Base-by-base conservation (phyloP, 176 grass and related monocot genomes). In the Dendrocalamus sinicus region DNA sequence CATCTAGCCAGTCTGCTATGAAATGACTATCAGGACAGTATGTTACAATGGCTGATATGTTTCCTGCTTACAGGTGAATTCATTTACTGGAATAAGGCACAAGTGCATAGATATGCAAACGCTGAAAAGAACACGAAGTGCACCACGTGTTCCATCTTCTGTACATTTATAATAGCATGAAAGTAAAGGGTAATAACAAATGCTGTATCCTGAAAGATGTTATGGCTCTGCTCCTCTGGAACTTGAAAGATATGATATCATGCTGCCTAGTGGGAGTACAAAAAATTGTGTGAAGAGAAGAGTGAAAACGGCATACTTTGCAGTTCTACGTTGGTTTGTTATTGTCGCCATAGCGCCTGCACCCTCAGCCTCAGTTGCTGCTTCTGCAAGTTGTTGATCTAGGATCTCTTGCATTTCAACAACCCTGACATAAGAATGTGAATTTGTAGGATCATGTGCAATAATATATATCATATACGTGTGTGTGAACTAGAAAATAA, bases 361-460 rank as follows among this genome's bases (percentile, higher is more conserved):
- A 82, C 94, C 97, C 80, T 96, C 97, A 83, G 94, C 97, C 89
- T 99, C 97, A 50, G 97, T 94, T 73, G 97, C 97, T 95, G 94
- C 92, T 88, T 99, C 97, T 76, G 97, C 94, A 83, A 99, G 79
- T 92, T 99, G 97, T 76, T 99, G 94, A 77, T 99, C 97, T 85
- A 99, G 41, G 75, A 96, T 94, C 87, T 99, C 97, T 96, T 99
- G 97, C 97, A 99, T 99, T 91, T 99, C 97, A 84, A 99, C 90
- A 87, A 99, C 92, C 85, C 97, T 99, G 85, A 55, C 61, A 83
- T 51, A 77, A 77, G 13, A 89, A 89, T 89, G 48, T 87, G 77
- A 84, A 71, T 82, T n/a, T 82, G 28, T 64, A 66, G 9, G 44
- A 81, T 44, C 59, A 69, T 48, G n/a, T 76, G 51, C 28, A 61